phyloP scores from a whole-genome alignment of 371 early-diverging fungal genomes.

The Coemansia sp. region DNA sequence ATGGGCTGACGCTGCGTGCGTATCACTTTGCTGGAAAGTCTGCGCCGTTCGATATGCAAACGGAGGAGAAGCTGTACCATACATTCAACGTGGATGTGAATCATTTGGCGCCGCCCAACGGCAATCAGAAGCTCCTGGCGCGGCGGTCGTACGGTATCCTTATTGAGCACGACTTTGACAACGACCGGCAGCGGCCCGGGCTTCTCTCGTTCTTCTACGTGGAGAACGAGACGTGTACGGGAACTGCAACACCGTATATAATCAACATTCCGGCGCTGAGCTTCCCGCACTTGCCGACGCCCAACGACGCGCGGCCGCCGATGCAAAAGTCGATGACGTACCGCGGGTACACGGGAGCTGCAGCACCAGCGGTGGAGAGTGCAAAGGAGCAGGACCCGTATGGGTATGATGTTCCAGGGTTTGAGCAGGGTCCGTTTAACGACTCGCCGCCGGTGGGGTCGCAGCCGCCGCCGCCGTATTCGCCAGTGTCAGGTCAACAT shows the following conservation, averaged over 20 bases:
- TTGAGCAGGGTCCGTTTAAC: not conserved
- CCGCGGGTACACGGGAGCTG: slow-evolving; percentile 15
- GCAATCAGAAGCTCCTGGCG: slow-evolving; percentile 49
- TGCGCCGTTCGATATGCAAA: slow-evolving; percentile 40
- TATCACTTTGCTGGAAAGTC: slow-evolving; percentile 46
- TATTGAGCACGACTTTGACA: slow-evolving; percentile 47
- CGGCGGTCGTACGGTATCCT: slow-evolving; percentile 36
- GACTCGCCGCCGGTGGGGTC: not conserved
- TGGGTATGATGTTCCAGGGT: not conserved
- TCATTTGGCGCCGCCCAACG: slow-evolving; percentile 42
- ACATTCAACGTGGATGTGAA: slow-evolving; percentile 53
- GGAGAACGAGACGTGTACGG: slow-evolving; percentile 44
- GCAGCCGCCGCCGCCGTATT: slow-evolving; percentile 41
- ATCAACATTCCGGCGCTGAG: slow-evolving; percentile 46
- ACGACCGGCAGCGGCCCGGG: slow-evolving; percentile 42
- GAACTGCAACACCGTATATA: slow-evolving; percentile 42
- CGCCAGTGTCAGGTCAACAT: slow-evolving; percentile 5
- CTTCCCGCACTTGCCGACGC: slow-evolving; percentile 32
- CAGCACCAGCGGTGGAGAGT: not conserved
- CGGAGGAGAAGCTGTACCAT: slow-evolving; percentile 50
- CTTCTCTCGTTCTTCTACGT: slow-evolving; percentile 47
- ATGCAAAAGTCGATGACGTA: slow-evolving; percentile 26
- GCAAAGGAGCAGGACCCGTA: slow-evolving; percentile 8
- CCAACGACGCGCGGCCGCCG: not conserved
- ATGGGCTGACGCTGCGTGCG: slow-evolving; percentile 44